Conservation (phyloP, 2,329 filamentous ascomycete genomes). For the Fusarium sp. region DNA sequence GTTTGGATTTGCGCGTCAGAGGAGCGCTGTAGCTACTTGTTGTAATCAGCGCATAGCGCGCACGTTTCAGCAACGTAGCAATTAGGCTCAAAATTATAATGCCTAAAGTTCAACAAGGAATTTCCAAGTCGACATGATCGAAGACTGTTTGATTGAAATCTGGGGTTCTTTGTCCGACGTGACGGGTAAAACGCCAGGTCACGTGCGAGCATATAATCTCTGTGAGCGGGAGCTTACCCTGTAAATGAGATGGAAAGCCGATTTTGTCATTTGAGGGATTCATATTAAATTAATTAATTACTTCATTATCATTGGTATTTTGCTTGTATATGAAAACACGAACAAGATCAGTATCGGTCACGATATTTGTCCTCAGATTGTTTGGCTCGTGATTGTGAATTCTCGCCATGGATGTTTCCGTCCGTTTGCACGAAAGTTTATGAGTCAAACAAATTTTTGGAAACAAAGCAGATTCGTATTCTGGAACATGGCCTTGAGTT, state of each 20-base stretch:
- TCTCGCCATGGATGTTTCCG: accelerated
- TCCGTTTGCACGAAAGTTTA: not conserved
- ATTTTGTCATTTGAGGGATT: not conserved
- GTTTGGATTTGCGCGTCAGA: constrained; percentile 9
- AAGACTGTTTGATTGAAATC: constrained; percentile 4
- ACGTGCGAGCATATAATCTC: constrained; percentile 34
- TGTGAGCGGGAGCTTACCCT: constrained; percentile 20
- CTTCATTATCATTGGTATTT: too few species aligned
- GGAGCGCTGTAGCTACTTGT: constrained; percentile 25
- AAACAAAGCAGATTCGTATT: not conserved
- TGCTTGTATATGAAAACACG: not conserved
- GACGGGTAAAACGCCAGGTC: constrained; percentile 45
- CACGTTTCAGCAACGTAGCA: not conserved
- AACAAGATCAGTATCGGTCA: not conserved
- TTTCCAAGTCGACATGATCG: constrained; percentile 14
- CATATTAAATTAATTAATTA: not conserved
- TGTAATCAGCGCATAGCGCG: constrained; percentile 36
- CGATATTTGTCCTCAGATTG: accelerated
- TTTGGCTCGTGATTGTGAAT: not conserved
- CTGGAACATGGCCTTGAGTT: not conserved
- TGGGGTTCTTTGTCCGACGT: constrained; percentile 26
- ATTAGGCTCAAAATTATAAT: not conserved
- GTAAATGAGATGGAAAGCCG: not conserved
- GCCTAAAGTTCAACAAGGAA: not conserved
- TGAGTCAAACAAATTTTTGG: not conserved